Conservation (phyloP, 768 basidiomycete species). For the Hygrophoropsis aurantiaca region DNA sequence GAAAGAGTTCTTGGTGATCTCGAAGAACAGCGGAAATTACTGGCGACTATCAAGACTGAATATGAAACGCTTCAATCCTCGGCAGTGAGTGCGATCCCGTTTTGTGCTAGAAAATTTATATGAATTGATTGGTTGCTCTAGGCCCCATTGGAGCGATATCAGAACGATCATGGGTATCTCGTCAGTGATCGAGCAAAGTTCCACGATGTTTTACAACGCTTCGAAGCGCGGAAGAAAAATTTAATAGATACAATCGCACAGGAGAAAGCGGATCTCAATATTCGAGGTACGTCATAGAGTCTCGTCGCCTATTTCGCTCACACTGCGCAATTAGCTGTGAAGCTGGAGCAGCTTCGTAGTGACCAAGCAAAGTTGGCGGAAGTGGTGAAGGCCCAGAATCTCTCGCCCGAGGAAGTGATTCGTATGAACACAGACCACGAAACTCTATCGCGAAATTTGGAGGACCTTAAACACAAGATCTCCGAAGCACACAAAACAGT, state of each 20-base stretch:
- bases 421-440: conserved; percentile 92
- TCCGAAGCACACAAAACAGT: conserved; percentile 69
- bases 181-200: conserved; percentile 78
- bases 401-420: conserved; percentile 87
- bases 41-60: conserved; percentile 51
- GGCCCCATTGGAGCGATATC: conserved; percentile 65
- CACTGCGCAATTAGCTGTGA: conserved; percentile 42
- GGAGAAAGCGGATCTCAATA: conserved; percentile 63
- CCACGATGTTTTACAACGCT: conserved; percentile 68
- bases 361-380: conserved; percentile 64
- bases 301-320: neutral
- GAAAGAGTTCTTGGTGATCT: conserved; percentile 65
- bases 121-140: no score
- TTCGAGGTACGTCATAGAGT: conserved; percentile 43
- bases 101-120: no score
- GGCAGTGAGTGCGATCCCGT: conserved; percentile 42
- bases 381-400: conserved; percentile 82
- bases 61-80: conserved; percentile 59
- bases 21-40: conserved; percentile 50
- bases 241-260: conserved; percentile 63
- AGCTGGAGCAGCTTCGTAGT: conserved; percentile 59
- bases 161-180: conserved; percentile 61
- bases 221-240: conserved; percentile 68
- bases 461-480: conserved; percentile 76
- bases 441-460: conserved; percentile 65